Base-by-base conservation (phyloP, 345 rosid genomes). In the Boechera divaricarpa region DNA sequence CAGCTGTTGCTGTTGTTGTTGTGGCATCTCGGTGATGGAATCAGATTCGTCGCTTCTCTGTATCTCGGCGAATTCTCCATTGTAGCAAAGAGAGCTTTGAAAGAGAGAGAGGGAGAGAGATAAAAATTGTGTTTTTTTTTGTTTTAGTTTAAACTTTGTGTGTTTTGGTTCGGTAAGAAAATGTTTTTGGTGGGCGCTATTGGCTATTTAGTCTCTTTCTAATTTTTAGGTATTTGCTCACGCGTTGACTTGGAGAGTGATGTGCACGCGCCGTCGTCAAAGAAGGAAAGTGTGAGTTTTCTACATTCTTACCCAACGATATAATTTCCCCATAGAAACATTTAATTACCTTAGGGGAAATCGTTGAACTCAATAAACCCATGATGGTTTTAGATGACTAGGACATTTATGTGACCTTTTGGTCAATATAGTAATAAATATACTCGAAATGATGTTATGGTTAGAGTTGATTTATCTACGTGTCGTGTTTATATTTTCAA, bases 41-140 rank as follows among this genome's bases (percentile, higher is more conserved):
- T 78, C 42, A 84, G 79, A 57, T 67, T 82, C 10, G 78, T 67
- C 49, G 67, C 65, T 2, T 85, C 88, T 56, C 75, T 88, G 77
- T 78, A 85, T 67, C 77, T 83, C 53, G 81, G 80, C 5, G 88
- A 83, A 63, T 84, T 49, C 83, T 91, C 98, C 98, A 93, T 92
- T 81, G 79, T 35, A 63, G 26, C 10, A 2, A 72, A 69, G 13
- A 67, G 33, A 47, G 57, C 53, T 21, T 44, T 55, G 7, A 41
- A 74, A 41, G 73, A 66, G 7, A 67, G 33, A 47, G 48, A 58
- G 15, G 49, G 15, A 36, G 13, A 9, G 49, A 54, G 53, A 35
- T 10, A 33, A 2, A n/a, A 48, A 32, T 6, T 31, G 67, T 70
- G 28, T 39, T 28, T 49, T 60, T 16, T 33, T 24, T 44, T 4